These are phyloP conservation scores for Fusarium siculi DNA, from an alignment of 2,329 filamentous ascomycete species.

Conservation along the genomic window DNA sequence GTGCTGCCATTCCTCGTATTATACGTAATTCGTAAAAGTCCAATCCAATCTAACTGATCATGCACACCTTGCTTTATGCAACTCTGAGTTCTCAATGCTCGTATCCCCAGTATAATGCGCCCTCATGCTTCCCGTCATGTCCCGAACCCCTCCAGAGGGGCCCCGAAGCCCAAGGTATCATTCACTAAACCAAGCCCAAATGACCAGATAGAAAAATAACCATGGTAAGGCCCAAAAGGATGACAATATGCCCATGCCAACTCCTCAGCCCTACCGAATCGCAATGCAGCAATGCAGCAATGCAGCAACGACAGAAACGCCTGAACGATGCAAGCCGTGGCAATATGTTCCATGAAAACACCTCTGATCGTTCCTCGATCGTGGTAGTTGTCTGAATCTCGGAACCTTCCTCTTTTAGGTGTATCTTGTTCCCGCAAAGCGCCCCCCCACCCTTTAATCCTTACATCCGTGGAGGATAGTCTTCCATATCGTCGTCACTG, in stretches of 20 bases:
- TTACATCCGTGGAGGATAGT: constrained; percentile 47
- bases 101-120: constrained; percentile 21
- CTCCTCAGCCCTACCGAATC: constrained; percentile 43
- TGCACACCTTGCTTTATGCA: constrained; percentile 26
- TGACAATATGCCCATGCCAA: constrained; percentile 39
- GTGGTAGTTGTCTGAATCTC: neutral
- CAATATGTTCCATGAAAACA: constrained; percentile 26
- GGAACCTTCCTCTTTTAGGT: neutral
- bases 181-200: constrained; percentile 37
- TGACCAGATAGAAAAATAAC: constrained; percentile 27
- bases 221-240: constrained; percentile 33
- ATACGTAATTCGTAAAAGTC: constrained; percentile 42
- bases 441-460: neutral
- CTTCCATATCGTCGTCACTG: constrained; percentile 68
- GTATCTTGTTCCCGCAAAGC: neutral
- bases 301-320: constrained; percentile 45
- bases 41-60: constrained; percentile 43
- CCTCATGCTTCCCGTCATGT: constrained; percentile 32
- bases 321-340: constrained; percentile 42
- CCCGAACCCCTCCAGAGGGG: constrained; percentile 41
- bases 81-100: constrained; percentile 9
- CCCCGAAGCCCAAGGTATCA: constrained; percentile 40
- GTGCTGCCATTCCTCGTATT: constrained; percentile 37
- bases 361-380: neutral
- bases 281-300: constrained; percentile 39